These are phyloP conservation scores for Calamus simplicifolius DNA, from an alignment of 176 grass and related monocot species.

Conservation along the genomic window DNA sequence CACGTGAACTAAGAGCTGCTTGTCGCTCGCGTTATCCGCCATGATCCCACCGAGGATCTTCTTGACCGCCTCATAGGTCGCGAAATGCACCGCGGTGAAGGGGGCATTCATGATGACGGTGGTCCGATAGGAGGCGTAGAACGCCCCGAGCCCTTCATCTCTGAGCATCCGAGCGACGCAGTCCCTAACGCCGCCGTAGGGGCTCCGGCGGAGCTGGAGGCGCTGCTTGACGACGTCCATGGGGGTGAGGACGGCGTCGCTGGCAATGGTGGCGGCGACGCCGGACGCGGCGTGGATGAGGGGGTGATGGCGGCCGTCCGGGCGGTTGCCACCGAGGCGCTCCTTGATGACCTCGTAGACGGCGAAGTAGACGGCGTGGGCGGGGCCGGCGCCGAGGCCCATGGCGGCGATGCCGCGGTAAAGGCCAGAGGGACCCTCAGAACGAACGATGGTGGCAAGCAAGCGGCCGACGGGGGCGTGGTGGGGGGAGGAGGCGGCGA, in stretches of 20 bases:
- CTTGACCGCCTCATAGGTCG: conserved; percentile 82
- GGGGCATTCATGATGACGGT: conserved; percentile 89
- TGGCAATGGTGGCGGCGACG: conserved; percentile 61
- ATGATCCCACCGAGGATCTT: conserved; percentile 49
- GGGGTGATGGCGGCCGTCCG: conserved; percentile 51
- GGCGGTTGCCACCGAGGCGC: conserved; percentile 11
- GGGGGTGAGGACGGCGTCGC: conserved; percentile 77
- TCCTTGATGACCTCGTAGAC: conserved; percentile 75
- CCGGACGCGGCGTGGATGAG: conserved; percentile 63
- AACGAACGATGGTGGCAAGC: conserved; percentile 27
- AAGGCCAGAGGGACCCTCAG: conserved; percentile 41
- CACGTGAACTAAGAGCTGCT: conserved; percentile 61
- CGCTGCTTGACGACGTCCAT: conserved; percentile 96
- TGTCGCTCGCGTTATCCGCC: conserved; percentile 33
- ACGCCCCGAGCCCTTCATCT: conserved; percentile 54
- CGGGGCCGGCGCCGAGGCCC: conserved; percentile 72
- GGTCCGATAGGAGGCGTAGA: conserved; percentile 67
- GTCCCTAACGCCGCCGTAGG: conserved; percentile 58
- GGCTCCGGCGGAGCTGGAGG: conserved; percentile 82
- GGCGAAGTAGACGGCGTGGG: conserved; percentile 88
- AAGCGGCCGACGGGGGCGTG: conserved; percentile 22
- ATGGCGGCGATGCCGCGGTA: conserved; percentile 89
- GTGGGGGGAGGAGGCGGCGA: conserved; percentile 31
- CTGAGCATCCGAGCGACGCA: conserved; percentile 57
- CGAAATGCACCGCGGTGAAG: conserved; percentile 71